These are phyloP conservation scores for Colletotrichum gigasporum DNA, from an alignment of 2,329 filamentous ascomycete genomes.

Conservation along the genomic window DNA sequence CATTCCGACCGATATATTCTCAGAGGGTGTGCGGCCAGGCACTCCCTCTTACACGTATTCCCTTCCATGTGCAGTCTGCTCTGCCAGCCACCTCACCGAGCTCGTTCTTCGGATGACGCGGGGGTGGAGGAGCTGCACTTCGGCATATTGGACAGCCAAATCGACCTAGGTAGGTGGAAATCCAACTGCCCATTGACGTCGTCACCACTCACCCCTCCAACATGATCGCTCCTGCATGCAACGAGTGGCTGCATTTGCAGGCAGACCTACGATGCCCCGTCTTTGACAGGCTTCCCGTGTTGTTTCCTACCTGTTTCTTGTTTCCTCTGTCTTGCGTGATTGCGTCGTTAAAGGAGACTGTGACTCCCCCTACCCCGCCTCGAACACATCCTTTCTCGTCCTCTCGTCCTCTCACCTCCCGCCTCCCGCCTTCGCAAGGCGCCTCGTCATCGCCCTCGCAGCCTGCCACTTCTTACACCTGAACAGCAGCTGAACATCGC, in stretches of 20 bases:
- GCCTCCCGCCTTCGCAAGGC: background rate
- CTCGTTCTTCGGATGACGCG: background rate
- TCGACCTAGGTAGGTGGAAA: no score
- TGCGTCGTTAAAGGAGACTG: background rate
- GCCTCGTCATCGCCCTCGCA: slow-evolving; percentile 5
- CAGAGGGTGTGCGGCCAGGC: slow-evolving; percentile 14
- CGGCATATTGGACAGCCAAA: no score
- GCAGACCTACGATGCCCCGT: background rate
- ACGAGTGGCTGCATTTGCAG: background rate
- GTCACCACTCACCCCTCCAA: slow-evolving; percentile 9
- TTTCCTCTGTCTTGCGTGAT: background rate
- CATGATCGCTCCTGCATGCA: slow-evolving; percentile 28
- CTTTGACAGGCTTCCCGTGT: background rate
- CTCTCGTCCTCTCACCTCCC: background rate
- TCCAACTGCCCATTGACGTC: background rate
- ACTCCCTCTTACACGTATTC: background rate
- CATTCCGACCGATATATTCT: background rate
- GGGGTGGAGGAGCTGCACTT: background rate
- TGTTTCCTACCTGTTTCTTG: background rate
- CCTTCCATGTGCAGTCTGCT: background rate
- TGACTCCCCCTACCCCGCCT: slow-evolving; percentile 4
- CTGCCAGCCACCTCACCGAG: background rate
- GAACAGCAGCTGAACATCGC: background rate
- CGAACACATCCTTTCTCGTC: background rate
- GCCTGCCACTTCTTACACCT: slow-evolving; percentile 2